Evolutionary conservation across 805 yeast genomes (phyloP), one percentile per base, ranked within the genome.

Genomic region (Clavispora phyllophila): DNA sequence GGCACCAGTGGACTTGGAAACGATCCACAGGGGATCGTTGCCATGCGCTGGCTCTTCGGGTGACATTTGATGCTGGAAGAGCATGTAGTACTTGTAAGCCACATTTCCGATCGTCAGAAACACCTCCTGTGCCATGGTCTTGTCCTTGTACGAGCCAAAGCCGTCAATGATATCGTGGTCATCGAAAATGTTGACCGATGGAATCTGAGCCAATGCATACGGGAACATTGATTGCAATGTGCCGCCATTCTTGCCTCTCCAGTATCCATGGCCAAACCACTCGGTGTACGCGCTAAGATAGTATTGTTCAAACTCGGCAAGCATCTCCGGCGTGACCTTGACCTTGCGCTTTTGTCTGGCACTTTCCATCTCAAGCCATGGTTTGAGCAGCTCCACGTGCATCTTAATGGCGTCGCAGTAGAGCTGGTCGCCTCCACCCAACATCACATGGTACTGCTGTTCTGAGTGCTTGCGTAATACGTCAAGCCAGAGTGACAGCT

Each of bases 151-250:
- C 0, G 96, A 86, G 2, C 98, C 99, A 65, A 80, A 91, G 2
- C 98, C 99, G 59, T 91, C 99, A 51, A 93, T 90, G 40, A 91
- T 87, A 61, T 93, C 98, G 64, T 91, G 99, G 61, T 91, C 99
- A 62, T 91, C 99, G 65, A 70, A 90, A 25, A 91, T 78, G 61
- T 90, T 91, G 42, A 91, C 72, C 27, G 84, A 76, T 5, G 99
- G 98, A 48, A 91, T 90, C 37, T 79, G 79, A 0, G 95, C 81
- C 70, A 85, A 65, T 3, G 97, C 87, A 28, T 77, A 58, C 1
- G 96, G 93, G 53, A 80, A 82, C 40, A 81, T 67, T 1, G 73
- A 47, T 60, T 89, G 95, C 28, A 78, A 60, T 1, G 95, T 83
- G 36, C 70, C 70, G 7, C 95, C 88, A 5, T 63, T 62, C 0